Evolutionary conservation across 148 eudicot species (phyloP), one percentile per base, ranked within the genome.

Genomic region (Chenopodium quinoa): DNA sequence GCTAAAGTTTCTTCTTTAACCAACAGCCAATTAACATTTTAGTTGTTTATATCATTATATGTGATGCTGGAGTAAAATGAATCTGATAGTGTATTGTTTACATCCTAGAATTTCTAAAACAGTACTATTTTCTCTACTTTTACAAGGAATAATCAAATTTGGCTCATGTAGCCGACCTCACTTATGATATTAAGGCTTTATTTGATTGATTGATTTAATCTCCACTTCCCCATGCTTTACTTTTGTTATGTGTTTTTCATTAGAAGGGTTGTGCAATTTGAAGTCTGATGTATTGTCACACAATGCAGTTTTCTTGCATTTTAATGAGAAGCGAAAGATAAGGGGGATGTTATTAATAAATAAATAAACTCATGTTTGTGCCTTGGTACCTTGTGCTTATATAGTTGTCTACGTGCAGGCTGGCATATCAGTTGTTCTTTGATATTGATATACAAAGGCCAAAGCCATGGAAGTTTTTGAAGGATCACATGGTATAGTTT

Each of bases 381-480:
- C 54, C 34, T 68, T n/a, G 79, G 34, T 62, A 16, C 9, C 22
- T 56, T 52, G 25, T 73, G 63, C 68, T 75, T n/a, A 81, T 78
- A 50, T 75, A 11, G 52, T 75, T 44, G 17, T 29, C 29, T 48
- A 19, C 27, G 11, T 80, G 83, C 90, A 86, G 91, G 90, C 73
- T 78, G 91, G 91, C 68, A 77, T 89, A 65, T 78, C 29, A 46
- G 71, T 40, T 25, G 52, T 87, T 66, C 75, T 63, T 34, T 84
- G 78, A 87, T 40, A 66, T 46, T 60, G 60, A 44, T 40, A 20
- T 64, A 34, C 68, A 6, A 29, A 60, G 12, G 58, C 9, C 31
- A 14, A 34, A 11, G 34, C 22, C 44, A 46, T 81, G 63, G 48
- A 37, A 22, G 17, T 75, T 48, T 13, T 52, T 17, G 29, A 23